phyloP scores from a whole-genome alignment of 306 rosid genomes.

The Trifolium repens region DNA sequence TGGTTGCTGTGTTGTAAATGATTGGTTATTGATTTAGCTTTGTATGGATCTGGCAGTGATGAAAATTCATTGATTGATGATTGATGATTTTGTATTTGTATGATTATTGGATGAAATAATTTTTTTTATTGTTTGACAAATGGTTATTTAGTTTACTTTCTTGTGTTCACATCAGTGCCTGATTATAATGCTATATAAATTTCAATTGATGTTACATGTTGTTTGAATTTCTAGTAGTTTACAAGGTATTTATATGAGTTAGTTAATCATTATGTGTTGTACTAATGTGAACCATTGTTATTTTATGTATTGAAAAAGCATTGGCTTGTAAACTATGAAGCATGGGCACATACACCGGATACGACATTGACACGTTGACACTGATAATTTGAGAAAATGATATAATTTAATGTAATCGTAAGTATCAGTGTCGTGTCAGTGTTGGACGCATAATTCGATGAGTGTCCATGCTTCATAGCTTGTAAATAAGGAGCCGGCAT shows the following conservation, averaged over 20 bases:
- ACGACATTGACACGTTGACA: too few species aligned
- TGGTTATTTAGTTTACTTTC: slow-evolving; percentile 34
- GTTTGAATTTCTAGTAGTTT: slow-evolving; percentile 1
- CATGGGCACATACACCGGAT: too few species aligned
- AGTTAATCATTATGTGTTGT: slow-evolving; percentile 23
- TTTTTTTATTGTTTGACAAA: slow-evolving; percentile 20
- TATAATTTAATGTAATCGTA: too few species aligned
- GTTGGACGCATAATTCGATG: too few species aligned
- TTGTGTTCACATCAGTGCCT: background rate
- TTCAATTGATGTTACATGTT: slow-evolving; percentile 19
- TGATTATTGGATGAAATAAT: slow-evolving; percentile 26
- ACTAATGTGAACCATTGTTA: slow-evolving; percentile 1
- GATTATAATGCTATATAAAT: background rate
- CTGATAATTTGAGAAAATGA: too few species aligned
- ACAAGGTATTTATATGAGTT: background rate
- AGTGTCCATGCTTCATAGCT: too few species aligned
- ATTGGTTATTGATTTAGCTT: slow-evolving; percentile 35
- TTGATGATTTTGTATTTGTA: slow-evolving; percentile 18
- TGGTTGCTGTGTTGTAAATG: slow-evolving; percentile 14
- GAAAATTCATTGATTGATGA: slow-evolving; percentile 17
- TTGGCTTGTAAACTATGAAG: background rate
- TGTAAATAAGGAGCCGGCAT: background rate
- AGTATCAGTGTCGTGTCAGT: too few species aligned
- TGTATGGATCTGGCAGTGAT: slow-evolving; percentile 53
- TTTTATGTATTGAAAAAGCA: background rate